Evolutionary conservation across 164 flowering plant genomes (phyloP).

Genomic region (Brasenia schreberi): DNA sequence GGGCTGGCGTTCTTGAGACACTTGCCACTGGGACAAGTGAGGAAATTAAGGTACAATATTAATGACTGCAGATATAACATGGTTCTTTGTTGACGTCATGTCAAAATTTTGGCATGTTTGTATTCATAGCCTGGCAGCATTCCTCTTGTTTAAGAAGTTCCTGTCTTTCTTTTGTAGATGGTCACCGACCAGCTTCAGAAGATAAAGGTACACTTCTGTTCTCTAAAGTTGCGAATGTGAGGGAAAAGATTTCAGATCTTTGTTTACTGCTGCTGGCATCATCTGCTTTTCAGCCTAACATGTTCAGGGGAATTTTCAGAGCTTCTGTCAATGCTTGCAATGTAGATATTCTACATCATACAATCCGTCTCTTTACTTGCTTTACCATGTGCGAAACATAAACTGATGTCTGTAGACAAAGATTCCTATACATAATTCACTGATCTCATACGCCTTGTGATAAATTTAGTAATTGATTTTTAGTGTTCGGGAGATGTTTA

Average conservation of each 20-base stretch:
- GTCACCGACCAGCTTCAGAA: conserved; percentile 48
- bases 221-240: not conserved
- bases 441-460: not conserved
- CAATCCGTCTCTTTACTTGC: not conserved
- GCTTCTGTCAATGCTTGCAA: not conserved
- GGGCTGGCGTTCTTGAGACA: conserved; percentile 62
- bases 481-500: not conserved
- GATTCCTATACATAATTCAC: not conserved
- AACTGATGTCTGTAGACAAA: not conserved
- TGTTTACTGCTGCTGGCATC: not conserved
- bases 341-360: not conserved
- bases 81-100: not conserved
- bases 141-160: not conserved
- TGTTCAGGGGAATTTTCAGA: not conserved
- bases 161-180: conserved; percentile 27
- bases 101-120: too few species aligned
- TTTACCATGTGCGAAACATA: too few species aligned
- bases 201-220: conserved; percentile 39
- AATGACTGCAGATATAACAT: not conserved
- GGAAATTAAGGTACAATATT: conserved; percentile 60
- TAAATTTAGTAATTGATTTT: not conserved
- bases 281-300: not conserved
- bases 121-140: too few species aligned
- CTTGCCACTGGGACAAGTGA: conserved; percentile 65
- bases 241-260: not conserved